A percentile compares a stretch with the other conserved stretches of the same genome.
phyloP scores from a whole-genome alignment of 2,329 filamentous ascomycete genomes.

The Xylariaceae sp. region DNA sequence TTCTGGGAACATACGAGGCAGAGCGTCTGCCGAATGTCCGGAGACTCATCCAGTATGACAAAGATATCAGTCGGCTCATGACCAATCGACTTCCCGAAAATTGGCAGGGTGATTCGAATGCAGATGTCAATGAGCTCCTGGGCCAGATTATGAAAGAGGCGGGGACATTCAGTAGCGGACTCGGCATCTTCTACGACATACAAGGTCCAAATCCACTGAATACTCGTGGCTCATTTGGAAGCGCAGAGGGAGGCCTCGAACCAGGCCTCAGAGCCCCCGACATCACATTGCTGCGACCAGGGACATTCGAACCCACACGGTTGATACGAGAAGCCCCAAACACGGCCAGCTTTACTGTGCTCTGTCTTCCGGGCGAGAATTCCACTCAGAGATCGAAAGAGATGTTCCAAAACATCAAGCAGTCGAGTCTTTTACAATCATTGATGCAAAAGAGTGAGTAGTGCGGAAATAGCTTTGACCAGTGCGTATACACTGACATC shows the following conservation, averaged over 20 bases:
- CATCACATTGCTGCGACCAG: slow-evolving; percentile 39
- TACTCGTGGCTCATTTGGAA: slow-evolving; percentile 14
- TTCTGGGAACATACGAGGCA: slow-evolving; percentile 42
- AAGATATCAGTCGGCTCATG: slow-evolving; percentile 32
- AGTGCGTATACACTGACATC: too few relatives aligned
- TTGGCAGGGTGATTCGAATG: slow-evolving; percentile 35
- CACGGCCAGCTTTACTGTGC: slow-evolving; percentile 34
- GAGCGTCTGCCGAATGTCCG: slow-evolving; percentile 43
- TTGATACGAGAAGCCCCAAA: slow-evolving; percentile 42
- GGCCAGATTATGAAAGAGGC: slow-evolving; percentile 46
- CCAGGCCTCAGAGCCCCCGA: slow-evolving; percentile 43
- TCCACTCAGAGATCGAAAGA: slow-evolving; percentile 1
- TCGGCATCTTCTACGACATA: slow-evolving; percentile 50
- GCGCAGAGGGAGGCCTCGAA: slow-evolving; percentile 14
- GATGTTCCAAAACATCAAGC: slow-evolving; percentile 3
- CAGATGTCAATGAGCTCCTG: slow-evolving; percentile 42
- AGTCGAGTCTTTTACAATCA: slow-evolving; percentile 7
- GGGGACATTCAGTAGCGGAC: slow-evolving; percentile 22
- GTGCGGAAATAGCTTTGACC: neutral
- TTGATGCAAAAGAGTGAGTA: slow-evolving; percentile 5
- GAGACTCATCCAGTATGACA: slow-evolving; percentile 38
- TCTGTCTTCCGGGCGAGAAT: slow-evolving; percentile 29
- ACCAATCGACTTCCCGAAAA: slow-evolving; percentile 34
- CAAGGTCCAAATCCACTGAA: slow-evolving; percentile 41
- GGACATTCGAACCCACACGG: slow-evolving; percentile 37